phyloP scores from a whole-genome alignment of 1,139 yeast species.

The Blastobotrys buckinghamii region DNA sequence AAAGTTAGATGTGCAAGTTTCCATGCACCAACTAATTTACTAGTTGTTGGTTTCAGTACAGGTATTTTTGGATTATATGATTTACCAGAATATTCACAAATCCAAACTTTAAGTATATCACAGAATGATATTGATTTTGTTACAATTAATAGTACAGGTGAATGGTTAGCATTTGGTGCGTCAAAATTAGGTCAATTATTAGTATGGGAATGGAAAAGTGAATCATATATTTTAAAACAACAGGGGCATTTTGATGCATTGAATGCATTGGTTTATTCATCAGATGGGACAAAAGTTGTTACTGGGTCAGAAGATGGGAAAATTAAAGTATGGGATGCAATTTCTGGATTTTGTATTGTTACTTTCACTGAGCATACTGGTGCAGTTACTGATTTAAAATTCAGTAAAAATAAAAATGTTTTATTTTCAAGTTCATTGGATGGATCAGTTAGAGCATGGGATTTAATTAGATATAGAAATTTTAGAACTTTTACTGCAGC shows the following conservation, averaged over 20 bases:
- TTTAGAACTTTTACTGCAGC: conserved; percentile 93
- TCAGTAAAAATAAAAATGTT: conserved; percentile 84
- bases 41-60: conserved; percentile 84
- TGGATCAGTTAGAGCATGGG: conserved; percentile 98
- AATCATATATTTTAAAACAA: conserved; percentile 88
- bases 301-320: conserved; percentile 98
- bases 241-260: conserved; percentile 95
- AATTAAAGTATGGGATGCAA: conserved; percentile 92
- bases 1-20: conserved; percentile 77
- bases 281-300: conserved; percentile 88
- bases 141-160: conserved; percentile 75
- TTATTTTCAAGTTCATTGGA: conserved; percentile 86
- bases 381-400: conserved; percentile 81
- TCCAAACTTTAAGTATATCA: conserved; percentile 90
- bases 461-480: conserved; percentile 83
- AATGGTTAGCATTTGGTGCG: conserved; percentile 97
- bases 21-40: conserved; percentile 62
- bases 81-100: conserved; percentile 63
- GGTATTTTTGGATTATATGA: conserved; percentile 96
- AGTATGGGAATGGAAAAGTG: conserved; percentile 99
- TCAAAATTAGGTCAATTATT: conserved; percentile 83
- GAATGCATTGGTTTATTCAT: conserved; percentile 80
- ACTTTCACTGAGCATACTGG: conserved; percentile 90
- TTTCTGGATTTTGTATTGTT: conserved; percentile 85
- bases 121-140: conserved; percentile 85